These are phyloP conservation scores for Fennellomyces sp. DNA, from an alignment of 371 early-diverging fungal genomes.

Conservation along the genomic window DNA sequence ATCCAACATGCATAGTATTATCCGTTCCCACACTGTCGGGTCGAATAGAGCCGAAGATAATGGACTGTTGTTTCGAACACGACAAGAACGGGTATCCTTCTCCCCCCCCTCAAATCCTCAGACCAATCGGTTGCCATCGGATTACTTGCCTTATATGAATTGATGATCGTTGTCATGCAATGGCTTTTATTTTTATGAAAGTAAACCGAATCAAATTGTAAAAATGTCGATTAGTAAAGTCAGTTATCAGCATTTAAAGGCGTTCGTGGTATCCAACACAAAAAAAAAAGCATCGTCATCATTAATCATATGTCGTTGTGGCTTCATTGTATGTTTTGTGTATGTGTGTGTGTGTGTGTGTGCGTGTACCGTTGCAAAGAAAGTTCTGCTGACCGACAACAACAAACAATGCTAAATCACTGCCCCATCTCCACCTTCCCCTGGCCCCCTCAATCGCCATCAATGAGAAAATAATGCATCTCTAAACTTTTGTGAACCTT, in stretches of 20 bases:
- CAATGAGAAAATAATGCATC: not conserved
- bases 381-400: not conserved
- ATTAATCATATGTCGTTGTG: not conserved
- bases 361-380: not conserved
- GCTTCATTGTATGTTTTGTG: not conserved
- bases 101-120: too few species aligned
- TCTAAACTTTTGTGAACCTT: not conserved
- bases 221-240: too few species aligned
- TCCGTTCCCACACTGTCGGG: not conserved
- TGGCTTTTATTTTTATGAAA: too few species aligned
- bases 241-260: too few species aligned
- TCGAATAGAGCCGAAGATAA: too few species aligned
- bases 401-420: not conserved
- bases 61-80: too few species aligned
- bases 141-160: too few species aligned
- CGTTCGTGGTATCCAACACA: not conserved
- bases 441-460: not conserved
- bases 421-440: not conserved
- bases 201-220: too few species aligned
- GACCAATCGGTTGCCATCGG: too few species aligned
- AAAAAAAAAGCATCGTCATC: not conserved
- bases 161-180: too few species aligned
- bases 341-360: too few species aligned
- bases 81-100: too few species aligned
- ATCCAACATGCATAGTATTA: not conserved